Evolutionary conservation across 805 yeast genomes (phyloP).

Genomic region (Grigorovia transvaalensis): DNA sequence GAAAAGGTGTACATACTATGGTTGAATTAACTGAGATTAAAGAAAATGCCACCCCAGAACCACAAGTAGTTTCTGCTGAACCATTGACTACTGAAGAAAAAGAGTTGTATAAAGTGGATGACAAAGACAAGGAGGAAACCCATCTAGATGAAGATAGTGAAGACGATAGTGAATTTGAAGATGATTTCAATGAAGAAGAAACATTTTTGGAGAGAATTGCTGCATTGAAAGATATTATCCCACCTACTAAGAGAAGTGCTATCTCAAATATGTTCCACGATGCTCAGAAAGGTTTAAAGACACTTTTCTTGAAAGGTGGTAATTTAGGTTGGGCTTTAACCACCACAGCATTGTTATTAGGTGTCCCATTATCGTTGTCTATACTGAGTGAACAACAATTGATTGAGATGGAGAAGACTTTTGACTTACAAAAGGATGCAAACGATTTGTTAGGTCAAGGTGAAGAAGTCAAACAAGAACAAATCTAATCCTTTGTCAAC

Average conservation of each 20-base stretch:
- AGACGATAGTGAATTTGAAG: conserved; percentile 38
- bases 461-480: conserved; percentile 31
- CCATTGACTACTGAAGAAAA: conserved; percentile 58
- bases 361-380: conserved; percentile 86
- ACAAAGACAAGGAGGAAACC: conserved; percentile 22
- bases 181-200: conserved; percentile 75
- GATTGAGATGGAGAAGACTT: conserved; percentile 87
- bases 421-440: conserved; percentile 70
- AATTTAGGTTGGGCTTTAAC: conserved; percentile 75
- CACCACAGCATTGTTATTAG: conserved; percentile 73
- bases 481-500: background rate
- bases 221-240: conserved; percentile 85
- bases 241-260: conserved; percentile 70
- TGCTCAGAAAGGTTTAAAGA: conserved; percentile 33
- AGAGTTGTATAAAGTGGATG: conserved; percentile 31
- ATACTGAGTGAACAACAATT: conserved; percentile 89
- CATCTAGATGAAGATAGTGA: conserved; percentile 35
- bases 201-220: conserved; percentile 75
- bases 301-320: conserved; percentile 54
- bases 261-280: conserved; percentile 28
- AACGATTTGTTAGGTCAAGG: conserved; percentile 67
- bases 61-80: conserved; percentile 24
- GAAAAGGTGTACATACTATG: conserved; percentile 10
- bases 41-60: conserved; percentile 18
- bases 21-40: conserved; percentile 29